A percentile compares a stretch with the other conserved stretches of the same genome.
Evolutionary conservation across 805 yeast species (phyloP).

Genomic region (Lipomyces orientalis): DNA sequence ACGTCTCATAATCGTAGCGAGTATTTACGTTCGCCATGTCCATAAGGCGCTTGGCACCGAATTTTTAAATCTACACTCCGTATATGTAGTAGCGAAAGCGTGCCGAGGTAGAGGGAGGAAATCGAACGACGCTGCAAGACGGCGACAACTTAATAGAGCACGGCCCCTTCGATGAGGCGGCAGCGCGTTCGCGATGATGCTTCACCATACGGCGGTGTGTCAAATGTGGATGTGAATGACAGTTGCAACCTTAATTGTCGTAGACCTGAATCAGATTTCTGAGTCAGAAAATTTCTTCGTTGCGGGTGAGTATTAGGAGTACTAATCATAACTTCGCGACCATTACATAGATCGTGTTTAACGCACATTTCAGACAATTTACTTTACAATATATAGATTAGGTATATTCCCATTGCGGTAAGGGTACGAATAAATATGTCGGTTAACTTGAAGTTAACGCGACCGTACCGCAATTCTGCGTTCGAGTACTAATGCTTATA

Average conservation of each 20-base stretch:
- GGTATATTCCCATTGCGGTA: not conserved
- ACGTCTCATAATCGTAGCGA: slow-evolving; percentile 14
- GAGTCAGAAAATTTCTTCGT: slow-evolving; percentile 3
- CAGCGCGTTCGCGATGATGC: slow-evolving; percentile 18
- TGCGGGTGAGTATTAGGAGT: not conserved
- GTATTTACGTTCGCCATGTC: slow-evolving; percentile 4
- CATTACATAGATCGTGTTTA: not conserved
- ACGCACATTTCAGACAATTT: not conserved
- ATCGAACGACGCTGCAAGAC: not conserved
- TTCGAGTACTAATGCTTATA: not conserved
- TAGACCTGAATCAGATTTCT: not conserved
- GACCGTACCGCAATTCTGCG: not conserved
- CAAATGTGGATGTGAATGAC: not conserved
- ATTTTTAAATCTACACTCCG: not conserved
- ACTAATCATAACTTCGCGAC: not conserved
- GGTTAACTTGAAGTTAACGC: not conserved
- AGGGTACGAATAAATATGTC: not conserved
- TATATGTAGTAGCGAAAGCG: not conserved
- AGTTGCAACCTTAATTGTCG: not conserved
- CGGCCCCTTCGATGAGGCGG: not conserved
- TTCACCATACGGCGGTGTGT: slow-evolving; percentile 19
- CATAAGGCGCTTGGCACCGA: not conserved
- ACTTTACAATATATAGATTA: not conserved
- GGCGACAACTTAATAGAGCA: not conserved
- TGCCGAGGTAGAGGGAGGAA: not conserved